Conservation (phyloP, 2,329 filamentous ascomycete species). For the Trichoderma breve region DNA sequence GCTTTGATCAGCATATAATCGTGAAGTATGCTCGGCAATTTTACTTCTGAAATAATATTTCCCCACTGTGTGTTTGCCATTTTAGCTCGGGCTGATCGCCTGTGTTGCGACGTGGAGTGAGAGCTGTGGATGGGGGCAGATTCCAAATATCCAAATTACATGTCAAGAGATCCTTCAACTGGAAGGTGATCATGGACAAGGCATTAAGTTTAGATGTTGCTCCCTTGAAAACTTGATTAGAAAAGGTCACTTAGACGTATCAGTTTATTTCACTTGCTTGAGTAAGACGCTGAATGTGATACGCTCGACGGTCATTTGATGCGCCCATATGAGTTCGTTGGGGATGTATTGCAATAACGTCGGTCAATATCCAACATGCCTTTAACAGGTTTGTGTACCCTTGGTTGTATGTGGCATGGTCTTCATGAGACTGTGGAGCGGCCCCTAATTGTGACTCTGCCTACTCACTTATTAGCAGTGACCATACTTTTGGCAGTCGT, state of each 20-base stretch:
- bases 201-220: not conserved
- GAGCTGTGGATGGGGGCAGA: not conserved
- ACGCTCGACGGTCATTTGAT: not conserved
- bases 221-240: not conserved
- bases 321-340: not conserved
- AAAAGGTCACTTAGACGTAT: not conserved
- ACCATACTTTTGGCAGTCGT: accelerated
- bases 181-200: accelerated
- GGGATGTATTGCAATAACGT: not conserved
- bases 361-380: not conserved
- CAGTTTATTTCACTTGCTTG: not conserved
- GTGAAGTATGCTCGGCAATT: accelerated
- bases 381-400: not conserved
- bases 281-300: not conserved
- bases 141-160: not conserved
- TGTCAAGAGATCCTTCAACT: not conserved
- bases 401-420: not conserved
- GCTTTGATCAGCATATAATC: accelerated
- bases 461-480: not conserved
- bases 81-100: not conserved
- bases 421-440: not conserved
- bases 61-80: not conserved
- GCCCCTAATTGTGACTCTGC: not conserved
- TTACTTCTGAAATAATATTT: not conserved
- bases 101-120: not conserved